Base-by-base conservation (phyloP, 306 rosid genomes). In the Prunus campanulata region DNA sequence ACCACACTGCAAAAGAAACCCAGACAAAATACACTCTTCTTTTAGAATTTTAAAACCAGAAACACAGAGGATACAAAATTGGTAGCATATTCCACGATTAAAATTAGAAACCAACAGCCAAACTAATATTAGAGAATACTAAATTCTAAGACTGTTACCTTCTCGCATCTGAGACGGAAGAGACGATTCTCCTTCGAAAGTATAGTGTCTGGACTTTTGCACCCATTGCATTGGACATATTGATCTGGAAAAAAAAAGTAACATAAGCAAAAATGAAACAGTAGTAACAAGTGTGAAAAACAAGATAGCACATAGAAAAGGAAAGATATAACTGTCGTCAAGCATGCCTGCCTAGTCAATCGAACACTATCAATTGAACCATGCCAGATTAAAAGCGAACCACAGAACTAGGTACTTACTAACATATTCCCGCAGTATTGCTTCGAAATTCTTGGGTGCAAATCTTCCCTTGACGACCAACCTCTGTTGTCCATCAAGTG, bases 381-480 rank as follows among this genome's bases (percentile, higher is more conserved):
- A 39, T 48, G 46, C 56, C 57, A 60, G 6, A 63, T 72, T 39
- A 72, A 20, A 6, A 22, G 55, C 35, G 71, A 69, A 29, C 5
- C 35, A 62, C 7, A 60, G 57, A 27, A 76, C 22, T 6, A 79
- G 42, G 66, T 47, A 71, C 97, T 86, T 86, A 95, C 99, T 90
- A 83, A 95, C 79, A 79, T 95, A 95, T 82, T 96, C 88, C 10
- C 99, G 87, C 74, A 95, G 79, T 73, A 95, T 92, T 81, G 97
- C 97, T 79, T 95, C 99, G 48, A 95, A 95, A 75, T 90, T 92
- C 87, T 92, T 94, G 7, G 97, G 99, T 4, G 99, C 97, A 79
- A 90, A 95, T 85, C 99, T 88, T 74, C 99, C 99, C 87, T 92
- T 95, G 18, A 95, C 97, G n/a, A 95, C 97, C 80, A 95, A 86